Evolutionary conservation across 2,329 filamentous ascomycete genomes (phyloP), one percentile per base, ranked within the genome.

Genomic region (Calonectria ilicicola): DNA sequence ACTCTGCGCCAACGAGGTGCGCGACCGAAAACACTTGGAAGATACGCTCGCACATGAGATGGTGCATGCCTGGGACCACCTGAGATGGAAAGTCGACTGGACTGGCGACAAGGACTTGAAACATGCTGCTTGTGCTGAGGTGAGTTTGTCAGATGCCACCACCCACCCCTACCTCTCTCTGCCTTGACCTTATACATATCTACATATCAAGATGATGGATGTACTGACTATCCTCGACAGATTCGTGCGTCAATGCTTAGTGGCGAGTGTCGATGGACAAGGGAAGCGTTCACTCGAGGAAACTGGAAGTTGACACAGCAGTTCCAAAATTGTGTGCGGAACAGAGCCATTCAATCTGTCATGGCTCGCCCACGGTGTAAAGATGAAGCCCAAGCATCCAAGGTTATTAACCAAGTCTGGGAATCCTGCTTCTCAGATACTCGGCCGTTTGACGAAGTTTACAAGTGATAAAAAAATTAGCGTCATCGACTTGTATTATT

Each of bases 381-480:
- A 83, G 94, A 98, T 83, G 93, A 98, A 79, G 92, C 92, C 17
- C 94, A 98, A 77, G 97, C 97, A 5, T 90, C 91, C 65, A 95
- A 94, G 85, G 92, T 97, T 29, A 95, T 99, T 70, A 97, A 98
- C 84, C 93, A 98, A 84, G 97, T 99, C n/a, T 99, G 96, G 95
- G 96, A 98, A 78, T 98, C 95, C 79, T 99, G 97, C 84, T 99
- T 98, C 83, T 87, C 91, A 65, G 97, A 99, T 84, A 98, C 96
- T 5, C 89, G 97, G 80, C 97, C 97, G 2, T 99, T 99, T 84
- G 95, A 98, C 83, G 96, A 98, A 83, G 95, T 99, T 66, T 99
- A 98, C 84, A 92, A 95, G 83, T 96, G 83, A 86, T 58, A 62
- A 66, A 42, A 29, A 65, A 29, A 29, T 66, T 26, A 66, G 69